These are phyloP conservation scores for Fraxinus sp. DNA, from an alignment of 305 asterid genomes.

Conservation along the genomic window DNA sequence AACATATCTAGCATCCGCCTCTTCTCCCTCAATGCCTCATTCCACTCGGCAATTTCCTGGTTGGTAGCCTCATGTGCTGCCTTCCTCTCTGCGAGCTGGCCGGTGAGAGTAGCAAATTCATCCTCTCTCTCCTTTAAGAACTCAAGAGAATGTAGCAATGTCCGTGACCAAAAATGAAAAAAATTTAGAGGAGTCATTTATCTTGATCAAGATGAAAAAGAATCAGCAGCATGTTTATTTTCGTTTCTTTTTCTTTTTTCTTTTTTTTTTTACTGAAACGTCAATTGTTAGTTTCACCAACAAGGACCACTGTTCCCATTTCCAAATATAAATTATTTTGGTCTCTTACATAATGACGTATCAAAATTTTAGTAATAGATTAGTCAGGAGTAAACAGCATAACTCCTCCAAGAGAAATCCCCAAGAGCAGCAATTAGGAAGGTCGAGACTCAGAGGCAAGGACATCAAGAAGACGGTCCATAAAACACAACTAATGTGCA, in stretches of 20 bases:
- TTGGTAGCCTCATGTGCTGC: background rate
- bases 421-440: background rate
- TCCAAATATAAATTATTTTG: background rate
- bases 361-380: background rate
- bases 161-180: background rate
- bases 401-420: background rate
- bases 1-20: background rate
- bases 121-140: background rate
- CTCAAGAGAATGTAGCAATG: background rate
- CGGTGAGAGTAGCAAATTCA: background rate
- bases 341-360: background rate
- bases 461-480: background rate
- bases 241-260: background rate
- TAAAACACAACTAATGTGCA: background rate
- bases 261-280: background rate
- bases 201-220: background rate
- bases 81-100: background rate
- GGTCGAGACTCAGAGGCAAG: background rate
- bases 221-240: background rate
- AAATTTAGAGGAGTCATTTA: too few relatives aligned
- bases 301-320: background rate
- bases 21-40: background rate
- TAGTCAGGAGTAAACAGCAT: background rate
- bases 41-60: background rate
- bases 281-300: background rate